phyloP scores from a whole-genome alignment of 371 early-diverging fungal species.

The Mortierella sp. region DNA sequence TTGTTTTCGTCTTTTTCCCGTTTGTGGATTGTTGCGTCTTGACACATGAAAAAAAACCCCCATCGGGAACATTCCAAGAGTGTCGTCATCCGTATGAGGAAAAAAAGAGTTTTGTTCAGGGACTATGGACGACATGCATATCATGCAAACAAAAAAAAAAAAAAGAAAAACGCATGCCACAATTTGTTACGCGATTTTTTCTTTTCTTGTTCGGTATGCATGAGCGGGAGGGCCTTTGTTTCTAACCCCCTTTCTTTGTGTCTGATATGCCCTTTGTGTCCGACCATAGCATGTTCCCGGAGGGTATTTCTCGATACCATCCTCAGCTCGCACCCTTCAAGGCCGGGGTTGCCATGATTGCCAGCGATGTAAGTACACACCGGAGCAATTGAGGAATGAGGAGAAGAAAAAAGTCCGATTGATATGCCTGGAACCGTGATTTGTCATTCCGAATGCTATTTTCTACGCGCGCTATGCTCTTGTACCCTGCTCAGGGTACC shows the following conservation, averaged over 20 bases:
- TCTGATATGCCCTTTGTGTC: background rate
- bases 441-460: conserved; percentile 27
- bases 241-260: background rate
- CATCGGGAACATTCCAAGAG: background rate
- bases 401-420: background rate
- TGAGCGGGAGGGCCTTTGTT: background rate
- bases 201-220: background rate
- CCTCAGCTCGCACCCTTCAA: conserved; percentile 54
- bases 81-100: background rate
- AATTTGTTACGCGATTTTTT: background rate
- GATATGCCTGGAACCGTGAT: conserved; percentile 21
- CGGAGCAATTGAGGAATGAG: background rate
- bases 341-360: conserved; percentile 54
- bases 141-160: background rate
- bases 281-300: conserved; percentile 45
- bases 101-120: background rate
- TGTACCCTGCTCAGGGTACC: background rate
- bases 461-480: conserved; percentile 6
- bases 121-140: background rate
- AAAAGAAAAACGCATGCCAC: background rate
- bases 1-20: background rate
- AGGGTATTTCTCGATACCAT: conserved; percentile 53
- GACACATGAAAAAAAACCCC: background rate
- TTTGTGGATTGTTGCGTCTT: background rate
- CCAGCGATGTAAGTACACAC: conserved; percentile 56